Percentiles rank a stretch among this genome's conserved stretches.
These are phyloP conservation scores for Brassica rapa DNA, from an alignment of 345 rosid genomes.

Conservation along the genomic window DNA sequence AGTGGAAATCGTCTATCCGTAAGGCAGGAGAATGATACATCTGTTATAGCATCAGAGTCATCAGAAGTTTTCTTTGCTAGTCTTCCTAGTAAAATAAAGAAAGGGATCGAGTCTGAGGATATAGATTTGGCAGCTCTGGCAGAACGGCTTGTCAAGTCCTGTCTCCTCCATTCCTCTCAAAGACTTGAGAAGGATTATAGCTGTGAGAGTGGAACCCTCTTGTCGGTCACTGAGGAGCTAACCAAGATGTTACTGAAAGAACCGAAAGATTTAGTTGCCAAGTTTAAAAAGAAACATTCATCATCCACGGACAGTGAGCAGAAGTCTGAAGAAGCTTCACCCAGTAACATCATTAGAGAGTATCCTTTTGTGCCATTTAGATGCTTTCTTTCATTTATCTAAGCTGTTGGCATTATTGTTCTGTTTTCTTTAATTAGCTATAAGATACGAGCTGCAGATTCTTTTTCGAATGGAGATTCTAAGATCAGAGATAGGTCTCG, in stretches of 20 bases:
- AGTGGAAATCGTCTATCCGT: slow-evolving; percentile 50
- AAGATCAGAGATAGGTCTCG: slow-evolving; percentile 60
- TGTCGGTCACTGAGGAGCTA: slow-evolving; percentile 52
- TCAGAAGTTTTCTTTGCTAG: slow-evolving; percentile 57
- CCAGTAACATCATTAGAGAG: slow-evolving; percentile 62
- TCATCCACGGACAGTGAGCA: slow-evolving; percentile 42
- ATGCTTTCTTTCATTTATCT: slow-evolving; percentile 12
- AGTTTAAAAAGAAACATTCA: slow-evolving; percentile 45
- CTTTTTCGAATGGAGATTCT: slow-evolving; percentile 93
- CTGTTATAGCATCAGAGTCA: slow-evolving; percentile 50
- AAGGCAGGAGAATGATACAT: slow-evolving; percentile 54
- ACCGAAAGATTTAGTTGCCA: slow-evolving; percentile 67
- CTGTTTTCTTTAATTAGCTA: slow-evolving; percentile 56
- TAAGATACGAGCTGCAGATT: slow-evolving; percentile 87
- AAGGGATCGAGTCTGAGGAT: slow-evolving; percentile 76
- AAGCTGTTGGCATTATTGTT: slow-evolving; percentile 12
- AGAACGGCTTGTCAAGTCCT: slow-evolving; percentile 69
- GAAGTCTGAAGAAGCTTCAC: slow-evolving; percentile 37
- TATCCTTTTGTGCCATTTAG: slow-evolving; percentile 55
- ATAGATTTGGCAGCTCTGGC: slow-evolving; percentile 79
- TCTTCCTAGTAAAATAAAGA: slow-evolving; percentile 62
- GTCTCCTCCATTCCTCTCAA: slow-evolving; percentile 59
- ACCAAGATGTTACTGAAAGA: slow-evolving; percentile 61
- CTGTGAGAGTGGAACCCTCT: slow-evolving; percentile 47
- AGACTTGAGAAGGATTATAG: slow-evolving; percentile 47